Evolutionary conservation across 169 alveolate genomes (phyloP), one percentile per base, ranked within the genome.

Genomic region (Plasmodium falciparum): DNA sequence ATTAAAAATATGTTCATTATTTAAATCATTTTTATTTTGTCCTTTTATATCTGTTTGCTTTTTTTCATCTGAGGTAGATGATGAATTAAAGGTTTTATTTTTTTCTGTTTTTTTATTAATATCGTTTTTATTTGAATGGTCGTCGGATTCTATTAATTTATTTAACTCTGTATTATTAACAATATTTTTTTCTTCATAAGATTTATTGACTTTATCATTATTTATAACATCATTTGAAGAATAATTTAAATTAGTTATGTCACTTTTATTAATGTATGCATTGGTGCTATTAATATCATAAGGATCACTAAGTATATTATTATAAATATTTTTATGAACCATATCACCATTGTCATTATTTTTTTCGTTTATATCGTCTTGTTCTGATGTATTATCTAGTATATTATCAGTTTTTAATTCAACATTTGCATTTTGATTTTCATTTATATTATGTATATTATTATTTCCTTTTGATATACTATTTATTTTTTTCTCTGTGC

Each of bases 361-460:
- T 26, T 26, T 17, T 56, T 73, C 33, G 24, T 50, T 76, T 65
- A 76, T 22, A 47, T 76, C 29, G 12, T 76, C 67, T 22, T 47
- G 63, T 47, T 65, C 66, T n/a, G 29, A 22, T 17, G 54, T 49
- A 12, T 49, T 65, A n/a, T 69, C 61, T 13, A 63, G 17, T 39
- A 65, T 33, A 17, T 50, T 43, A 74, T 50, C 33, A 74, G 22
- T 61, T 52, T 74, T 56, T 56, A 61, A 49, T 26, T 74, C 88
- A 74, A 49, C 47, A 22, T n/a, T 52, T 11, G 49, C 39, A 17
- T 56, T 20, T 1, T 73, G 13, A 15, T 76, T 63, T 76, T 76
- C 76, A 76, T 59, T 65, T 47, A 50, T 17, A 76, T 11, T 69
- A 33, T 76, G 71, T 26, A 20, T 75, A 9, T 33, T 33, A 33